Base-by-base conservation (phyloP, 2,329 filamentous ascomycete genomes). In the Aspergillus novofumigatus region DNA sequence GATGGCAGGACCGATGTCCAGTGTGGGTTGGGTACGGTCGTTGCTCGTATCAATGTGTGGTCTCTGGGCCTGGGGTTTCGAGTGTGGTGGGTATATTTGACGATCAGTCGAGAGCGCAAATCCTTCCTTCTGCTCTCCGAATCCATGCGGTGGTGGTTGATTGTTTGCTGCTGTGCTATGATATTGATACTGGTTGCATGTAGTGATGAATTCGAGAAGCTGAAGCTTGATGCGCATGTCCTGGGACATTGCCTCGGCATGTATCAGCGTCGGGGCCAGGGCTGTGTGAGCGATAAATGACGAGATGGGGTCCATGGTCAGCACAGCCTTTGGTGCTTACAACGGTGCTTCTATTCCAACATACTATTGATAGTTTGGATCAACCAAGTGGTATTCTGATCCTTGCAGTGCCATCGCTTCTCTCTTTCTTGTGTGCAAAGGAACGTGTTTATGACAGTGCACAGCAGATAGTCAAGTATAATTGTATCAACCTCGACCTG, bases 391-490 rank as follows among this genome's bases (percentile, higher is more conserved):
- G 60, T 52, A 28, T 69, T 64, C 38, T 55, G 51, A 50, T 53
- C 20, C n/a, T 57, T 38, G 17, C 45, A 54, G 52, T 58, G 53
- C 32, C 26, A 28, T 23, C 35, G 45, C 35, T 47, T 26, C 7
- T 26, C 50, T 49, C 62, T 44, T 44, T 51, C 54, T 54, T 48
- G 60, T 56, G 74, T 71, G 26, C 72, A 68, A 35, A 83, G 66
- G 4, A 80, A 69, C 42, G 70, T 67, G 21, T 75, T 67, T 45
- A 76, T 78, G 7, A 79, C 74, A 49, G 78, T 75, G 70, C 77
- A 80, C 44, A 80, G 64, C 3, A 84, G 67, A 61, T 83, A 85
- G 64, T 86, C 83, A n/a, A 84, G 70, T 47, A 84, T 83, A 67
- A 83, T 77, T 38, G 78, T 65, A 60, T 86, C 80, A 14, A 83